Percentiles rank a stretch among this genome's conserved stretches.
These are phyloP conservation scores for Poronia punctata DNA, from an alignment of 495 filamentous ascomycete genomes.

Conservation along the genomic window DNA sequence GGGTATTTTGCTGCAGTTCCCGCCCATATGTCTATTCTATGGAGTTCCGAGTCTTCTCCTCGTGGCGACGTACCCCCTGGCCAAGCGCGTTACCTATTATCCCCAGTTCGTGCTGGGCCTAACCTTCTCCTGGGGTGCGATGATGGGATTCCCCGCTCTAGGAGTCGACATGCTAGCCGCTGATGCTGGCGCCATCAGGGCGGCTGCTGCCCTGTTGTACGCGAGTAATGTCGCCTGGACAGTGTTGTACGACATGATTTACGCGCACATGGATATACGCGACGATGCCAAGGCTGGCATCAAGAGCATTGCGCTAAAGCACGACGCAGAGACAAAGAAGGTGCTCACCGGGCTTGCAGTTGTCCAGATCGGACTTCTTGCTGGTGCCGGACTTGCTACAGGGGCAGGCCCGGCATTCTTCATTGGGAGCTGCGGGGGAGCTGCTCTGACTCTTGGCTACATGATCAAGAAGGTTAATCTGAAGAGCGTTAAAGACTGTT, in stretches of 20 bases:
- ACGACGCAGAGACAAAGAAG: conserved; percentile 81
- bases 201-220: conserved; percentile 69
- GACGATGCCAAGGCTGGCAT: conserved; percentile 91
- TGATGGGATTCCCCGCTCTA: conserved; percentile 92
- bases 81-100: conserved; percentile 91
- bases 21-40: conserved; percentile 74
- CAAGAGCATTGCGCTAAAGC: conserved; percentile 87
- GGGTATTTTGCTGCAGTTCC: conserved; percentile 79
- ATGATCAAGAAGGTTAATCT: conserved; percentile 90
- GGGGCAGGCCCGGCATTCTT: conserved; percentile 84
- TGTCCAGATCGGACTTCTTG: conserved; percentile 72
- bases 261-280: conserved; percentile 96
- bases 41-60: conserved; percentile 77
- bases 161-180: conserved; percentile 73
- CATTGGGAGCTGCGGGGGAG: conserved; percentile 76
- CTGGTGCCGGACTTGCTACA: conserved; percentile 61
- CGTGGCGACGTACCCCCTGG: conserved; percentile 79
- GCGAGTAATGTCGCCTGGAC: conserved; percentile 88
- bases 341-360: conserved; percentile 70
- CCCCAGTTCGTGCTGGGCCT: conserved; percentile 87
- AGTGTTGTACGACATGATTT: conserved; percentile 96
- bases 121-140: conserved; percentile 94
- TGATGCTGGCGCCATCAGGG: conserved; percentile 53
- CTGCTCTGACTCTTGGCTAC: conserved; percentile 61
- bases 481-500: conserved; percentile 78